Evolutionary conservation across 768 basidiomycete species (phyloP).

Genomic region (Phylloporus sp.): DNA sequence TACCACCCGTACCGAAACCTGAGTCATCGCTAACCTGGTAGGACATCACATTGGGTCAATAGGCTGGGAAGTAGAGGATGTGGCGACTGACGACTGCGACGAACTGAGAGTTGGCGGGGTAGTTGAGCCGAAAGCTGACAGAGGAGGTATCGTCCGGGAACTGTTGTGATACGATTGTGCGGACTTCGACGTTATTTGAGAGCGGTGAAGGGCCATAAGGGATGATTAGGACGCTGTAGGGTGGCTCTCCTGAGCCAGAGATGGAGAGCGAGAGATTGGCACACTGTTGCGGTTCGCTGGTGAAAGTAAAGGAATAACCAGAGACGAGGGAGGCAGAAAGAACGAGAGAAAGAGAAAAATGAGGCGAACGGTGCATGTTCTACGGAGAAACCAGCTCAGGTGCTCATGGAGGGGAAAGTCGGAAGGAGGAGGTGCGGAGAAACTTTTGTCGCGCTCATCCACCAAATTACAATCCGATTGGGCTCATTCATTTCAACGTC

Average conservation of each 20-base stretch:
- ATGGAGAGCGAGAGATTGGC: slow-evolving; percentile 56
- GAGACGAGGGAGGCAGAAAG: slow-evolving; percentile 29
- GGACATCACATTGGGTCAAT: not conserved
- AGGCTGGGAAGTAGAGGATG: not conserved
- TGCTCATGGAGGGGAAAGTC: not conserved
- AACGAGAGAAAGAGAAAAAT: slow-evolving; percentile 8
- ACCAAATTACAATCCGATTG: no score
- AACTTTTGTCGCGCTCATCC: not conserved
- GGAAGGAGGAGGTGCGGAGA: not conserved
- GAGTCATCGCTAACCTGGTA: slow-evolving; percentile 54
- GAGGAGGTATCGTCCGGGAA: slow-evolving; percentile 43
- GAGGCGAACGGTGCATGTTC: slow-evolving; percentile 16
- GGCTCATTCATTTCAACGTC: not conserved
- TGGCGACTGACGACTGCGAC: slow-evolving; percentile 65
- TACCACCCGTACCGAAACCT: slow-evolving; percentile 71
- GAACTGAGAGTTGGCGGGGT: slow-evolving; percentile 66
- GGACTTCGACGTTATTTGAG: slow-evolving; percentile 57
- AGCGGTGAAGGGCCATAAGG: slow-evolving; percentile 66
- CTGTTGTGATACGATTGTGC: slow-evolving; percentile 52
- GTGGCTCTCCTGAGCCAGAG: slow-evolving; percentile 58
- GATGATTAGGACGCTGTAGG: slow-evolving; percentile 63
- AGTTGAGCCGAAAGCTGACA: slow-evolving; percentile 55
- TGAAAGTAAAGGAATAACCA: slow-evolving; percentile 43
- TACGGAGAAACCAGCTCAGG: slow-evolving; percentile 3
- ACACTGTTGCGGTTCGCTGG: slow-evolving; percentile 59